phyloP scores from a whole-genome alignment of 306 rosid genomes.

The Trifolium fragiferum region DNA sequence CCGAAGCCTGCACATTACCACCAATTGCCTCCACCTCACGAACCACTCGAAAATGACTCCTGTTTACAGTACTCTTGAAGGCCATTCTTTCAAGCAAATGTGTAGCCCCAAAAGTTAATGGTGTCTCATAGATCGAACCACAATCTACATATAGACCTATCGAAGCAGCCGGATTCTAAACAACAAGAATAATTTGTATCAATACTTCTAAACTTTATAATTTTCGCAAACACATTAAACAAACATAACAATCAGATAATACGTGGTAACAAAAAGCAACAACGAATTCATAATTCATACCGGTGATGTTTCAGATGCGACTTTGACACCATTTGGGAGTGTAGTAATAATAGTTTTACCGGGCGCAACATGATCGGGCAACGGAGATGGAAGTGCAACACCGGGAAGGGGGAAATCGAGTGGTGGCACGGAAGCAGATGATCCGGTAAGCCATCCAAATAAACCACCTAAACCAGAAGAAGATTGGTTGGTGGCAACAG shows the following conservation, averaged over 20 bases:
- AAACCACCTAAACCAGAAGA: constrained; percentile 69
- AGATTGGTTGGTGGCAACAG: constrained; percentile 53
- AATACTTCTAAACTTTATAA: background rate
- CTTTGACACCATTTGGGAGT: constrained; percentile 80
- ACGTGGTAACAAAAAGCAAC: background rate
- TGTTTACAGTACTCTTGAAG: constrained; percentile 80
- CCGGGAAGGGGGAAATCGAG: constrained; percentile 74
- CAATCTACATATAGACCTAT: constrained; percentile 79
- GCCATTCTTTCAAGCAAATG: constrained; percentile 93
- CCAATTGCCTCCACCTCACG: constrained; percentile 96
- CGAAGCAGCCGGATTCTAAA: constrained; percentile 79
- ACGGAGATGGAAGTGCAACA: constrained; percentile 66
- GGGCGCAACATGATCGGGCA: constrained; percentile 81
- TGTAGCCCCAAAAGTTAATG: constrained; percentile 70
- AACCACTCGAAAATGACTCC: constrained; percentile 85
- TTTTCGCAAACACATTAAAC: background rate
- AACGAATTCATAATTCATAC: constrained; percentile 48
- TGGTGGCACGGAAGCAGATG: constrained; percentile 62
- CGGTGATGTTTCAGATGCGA: constrained; percentile 76
- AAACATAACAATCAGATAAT: background rate
- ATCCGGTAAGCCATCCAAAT: constrained; percentile 77
- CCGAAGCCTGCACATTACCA: constrained; percentile 83
- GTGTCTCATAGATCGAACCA: constrained; percentile 87
- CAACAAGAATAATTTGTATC: constrained; percentile 37
- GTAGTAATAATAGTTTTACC: constrained; percentile 69